Conservation (phyloP, 2,329 filamentous ascomycete genomes). For the Fusarium robinianum region DNA sequence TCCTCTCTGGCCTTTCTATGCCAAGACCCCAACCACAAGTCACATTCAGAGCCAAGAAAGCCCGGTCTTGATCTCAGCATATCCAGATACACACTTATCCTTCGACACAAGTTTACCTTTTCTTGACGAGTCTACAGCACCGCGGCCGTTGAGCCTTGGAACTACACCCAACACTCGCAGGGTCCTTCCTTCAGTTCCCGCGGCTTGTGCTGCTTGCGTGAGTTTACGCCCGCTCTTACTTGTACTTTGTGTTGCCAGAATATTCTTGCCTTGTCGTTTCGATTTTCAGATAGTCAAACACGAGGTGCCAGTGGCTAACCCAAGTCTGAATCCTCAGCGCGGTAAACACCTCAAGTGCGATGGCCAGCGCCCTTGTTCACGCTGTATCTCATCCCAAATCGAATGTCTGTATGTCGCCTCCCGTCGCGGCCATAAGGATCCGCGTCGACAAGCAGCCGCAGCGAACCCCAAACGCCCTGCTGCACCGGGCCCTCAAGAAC, state of each 20-base stretch:
- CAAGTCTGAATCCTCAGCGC: constrained; percentile 45
- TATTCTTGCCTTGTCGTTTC: not conserved
- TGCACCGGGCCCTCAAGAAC: constrained; percentile 40
- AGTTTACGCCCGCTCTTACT: constrained; percentile 32
- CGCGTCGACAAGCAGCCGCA: constrained; percentile 39
- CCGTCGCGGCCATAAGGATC: constrained; percentile 72
- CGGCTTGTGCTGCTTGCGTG: constrained; percentile 60
- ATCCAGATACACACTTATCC: too few relatives aligned
- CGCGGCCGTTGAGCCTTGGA: too few relatives aligned
- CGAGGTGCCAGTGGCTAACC: constrained; percentile 7
- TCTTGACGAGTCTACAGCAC: too few relatives aligned
- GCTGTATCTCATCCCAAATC: constrained; percentile 61
- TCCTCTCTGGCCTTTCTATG: too few relatives aligned
- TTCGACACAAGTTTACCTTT: too few relatives aligned
- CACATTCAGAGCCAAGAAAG: too few relatives aligned
- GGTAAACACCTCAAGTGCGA: constrained; percentile 76
- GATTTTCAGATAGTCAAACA: not conserved
- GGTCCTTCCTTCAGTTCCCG: constrained; percentile 44
- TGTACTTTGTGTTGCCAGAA: not conserved
- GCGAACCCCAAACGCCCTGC: constrained; percentile 51
- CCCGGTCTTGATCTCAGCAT: too few relatives aligned
- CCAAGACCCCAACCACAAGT: too few relatives aligned
- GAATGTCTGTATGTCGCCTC: constrained; percentile 74
- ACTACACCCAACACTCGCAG: not conserved
- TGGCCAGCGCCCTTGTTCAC: constrained; percentile 69